These are phyloP conservation scores for Rugonectria rugulosa DNA, from an alignment of 2,329 filamentous ascomycete genomes.

Conservation along the genomic window DNA sequence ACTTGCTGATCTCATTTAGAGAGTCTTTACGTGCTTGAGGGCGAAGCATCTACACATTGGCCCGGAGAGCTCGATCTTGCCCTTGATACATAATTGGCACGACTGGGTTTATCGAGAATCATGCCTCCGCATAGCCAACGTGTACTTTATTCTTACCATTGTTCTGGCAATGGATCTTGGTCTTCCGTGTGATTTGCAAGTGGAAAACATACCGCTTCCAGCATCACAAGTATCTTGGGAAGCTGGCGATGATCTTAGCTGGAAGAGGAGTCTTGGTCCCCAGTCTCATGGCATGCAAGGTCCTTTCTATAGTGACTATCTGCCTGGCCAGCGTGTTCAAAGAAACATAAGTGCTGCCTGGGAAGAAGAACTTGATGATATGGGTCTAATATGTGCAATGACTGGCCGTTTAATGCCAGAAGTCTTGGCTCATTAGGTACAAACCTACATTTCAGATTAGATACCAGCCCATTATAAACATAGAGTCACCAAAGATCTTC, in stretches of 20 bases:
- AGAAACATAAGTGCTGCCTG: not conserved
- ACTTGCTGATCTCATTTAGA: not conserved
- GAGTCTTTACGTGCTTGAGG: not conserved
- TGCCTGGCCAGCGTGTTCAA: not conserved
- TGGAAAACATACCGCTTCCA: not conserved
- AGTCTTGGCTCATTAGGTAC: no score
- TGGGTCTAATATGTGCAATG: not conserved
- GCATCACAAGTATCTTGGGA: not conserved
- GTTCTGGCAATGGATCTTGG: not conserved
- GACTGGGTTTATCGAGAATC: not conserved
- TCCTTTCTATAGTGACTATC: not conserved
- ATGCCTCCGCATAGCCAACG: not conserved
- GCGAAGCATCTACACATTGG: not conserved
- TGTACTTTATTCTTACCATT: not conserved
- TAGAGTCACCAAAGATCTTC: no score
- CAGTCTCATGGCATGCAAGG: not conserved
- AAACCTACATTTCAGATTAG: no score
- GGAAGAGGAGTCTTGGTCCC: not conserved
- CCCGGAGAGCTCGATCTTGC: not conserved
- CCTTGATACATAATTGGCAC: not conserved
- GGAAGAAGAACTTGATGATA: not conserved
- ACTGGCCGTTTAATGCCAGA: no score
- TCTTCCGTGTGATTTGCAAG: not conserved
- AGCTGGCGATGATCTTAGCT: not conserved
- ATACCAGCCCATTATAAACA: no score